phyloP scores from a whole-genome alignment of 352 stramenopile genomes.

The Globisporangium cylindrosporum region DNA sequence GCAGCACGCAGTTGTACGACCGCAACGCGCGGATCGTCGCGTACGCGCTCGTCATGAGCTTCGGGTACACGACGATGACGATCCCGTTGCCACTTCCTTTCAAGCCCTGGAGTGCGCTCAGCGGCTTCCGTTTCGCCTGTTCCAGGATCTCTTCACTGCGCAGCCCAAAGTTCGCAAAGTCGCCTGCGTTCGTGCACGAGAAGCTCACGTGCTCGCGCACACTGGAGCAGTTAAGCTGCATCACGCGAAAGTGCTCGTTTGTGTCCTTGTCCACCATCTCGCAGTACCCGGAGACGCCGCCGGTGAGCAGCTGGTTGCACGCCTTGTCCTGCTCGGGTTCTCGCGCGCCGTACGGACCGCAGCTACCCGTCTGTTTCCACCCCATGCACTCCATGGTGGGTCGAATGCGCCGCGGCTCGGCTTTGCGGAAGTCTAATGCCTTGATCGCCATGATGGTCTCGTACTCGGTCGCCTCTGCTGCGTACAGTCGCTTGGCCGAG shows the following conservation, averaged over 20 bases:
- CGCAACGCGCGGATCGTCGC: conserved; percentile 53
- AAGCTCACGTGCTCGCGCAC: conserved; percentile 48
- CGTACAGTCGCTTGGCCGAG: conserved; percentile 30
- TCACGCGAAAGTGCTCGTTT: conserved; percentile 61
- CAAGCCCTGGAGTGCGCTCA: conserved; percentile 24
- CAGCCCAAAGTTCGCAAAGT: conserved; percentile 68
- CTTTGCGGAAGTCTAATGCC: conserved; percentile 33
- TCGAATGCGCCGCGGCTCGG: conserved; percentile 30
- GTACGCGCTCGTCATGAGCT: conserved; percentile 67
- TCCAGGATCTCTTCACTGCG: conserved; percentile 30
- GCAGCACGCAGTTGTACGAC: conserved; percentile 44
- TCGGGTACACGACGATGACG: conserved; percentile 69
- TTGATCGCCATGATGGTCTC: conserved; percentile 30
- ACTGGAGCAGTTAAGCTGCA: conserved; percentile 65
- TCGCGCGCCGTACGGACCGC: conserved; percentile 43
- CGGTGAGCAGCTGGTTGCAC: conserved; percentile 43
- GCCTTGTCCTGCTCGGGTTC: conserved; percentile 42
- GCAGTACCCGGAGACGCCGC: conserved; percentile 57
- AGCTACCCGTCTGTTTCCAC: conserved; percentile 57
- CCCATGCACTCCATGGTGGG: conserved; percentile 52
- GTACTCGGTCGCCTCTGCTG: conserved; percentile 29
- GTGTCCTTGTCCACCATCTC: conserved; percentile 55
- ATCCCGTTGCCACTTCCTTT: conserved; percentile 47
- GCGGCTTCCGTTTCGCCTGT: conserved; percentile 17
- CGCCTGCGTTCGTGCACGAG: conserved; percentile 45